These are phyloP conservation scores for Magnaporthiopsis poae DNA, from an alignment of 2,329 filamentous ascomycete genomes.

Conservation along the genomic window DNA sequence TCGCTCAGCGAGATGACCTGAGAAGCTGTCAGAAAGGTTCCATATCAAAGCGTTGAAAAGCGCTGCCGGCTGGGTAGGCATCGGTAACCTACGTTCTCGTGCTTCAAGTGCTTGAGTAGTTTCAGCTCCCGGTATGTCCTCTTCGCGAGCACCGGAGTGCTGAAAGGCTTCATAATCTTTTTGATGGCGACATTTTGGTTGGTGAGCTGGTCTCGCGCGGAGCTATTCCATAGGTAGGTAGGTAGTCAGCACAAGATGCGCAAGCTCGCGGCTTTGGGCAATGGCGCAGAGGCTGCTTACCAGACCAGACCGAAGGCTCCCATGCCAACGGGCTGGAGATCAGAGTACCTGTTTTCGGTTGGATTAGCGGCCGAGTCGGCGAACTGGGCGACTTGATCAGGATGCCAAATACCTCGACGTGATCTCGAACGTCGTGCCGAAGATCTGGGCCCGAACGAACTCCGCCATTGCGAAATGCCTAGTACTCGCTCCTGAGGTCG, in stretches of 20 bases:
- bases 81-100: conserved; percentile 68
- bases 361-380: not conserved
- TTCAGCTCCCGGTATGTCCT: conserved; percentile 96
- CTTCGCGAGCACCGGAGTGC: conserved; percentile 96
- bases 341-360: conserved; percentile 66
- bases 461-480: conserved; percentile 71
- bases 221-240: conserved; percentile 44
- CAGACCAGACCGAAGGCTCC: conserved; percentile 96
- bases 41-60: not conserved
- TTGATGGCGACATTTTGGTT: conserved; percentile 95
- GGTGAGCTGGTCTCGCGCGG: conserved; percentile 94
- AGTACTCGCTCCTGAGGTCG: not conserved
- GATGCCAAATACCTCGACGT: conserved; percentile 70
- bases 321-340: conserved; percentile 97
- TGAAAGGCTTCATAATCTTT: conserved; percentile 99
- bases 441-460: conserved; percentile 98
- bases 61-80: not conserved
- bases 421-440: conserved; percentile 98
- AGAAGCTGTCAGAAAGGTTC: conserved; percentile 12
- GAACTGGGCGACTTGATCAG: not conserved
- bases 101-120: conserved; percentile 87
- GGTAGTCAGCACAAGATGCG: not conserved
- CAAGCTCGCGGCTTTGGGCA: not conserved
- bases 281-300: conserved; percentile 41
- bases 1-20: conserved; percentile 96